Base-by-base conservation (phyloP, 1,284 basidiomycete species). In the Tetrapyrgos nigripes region DNA sequence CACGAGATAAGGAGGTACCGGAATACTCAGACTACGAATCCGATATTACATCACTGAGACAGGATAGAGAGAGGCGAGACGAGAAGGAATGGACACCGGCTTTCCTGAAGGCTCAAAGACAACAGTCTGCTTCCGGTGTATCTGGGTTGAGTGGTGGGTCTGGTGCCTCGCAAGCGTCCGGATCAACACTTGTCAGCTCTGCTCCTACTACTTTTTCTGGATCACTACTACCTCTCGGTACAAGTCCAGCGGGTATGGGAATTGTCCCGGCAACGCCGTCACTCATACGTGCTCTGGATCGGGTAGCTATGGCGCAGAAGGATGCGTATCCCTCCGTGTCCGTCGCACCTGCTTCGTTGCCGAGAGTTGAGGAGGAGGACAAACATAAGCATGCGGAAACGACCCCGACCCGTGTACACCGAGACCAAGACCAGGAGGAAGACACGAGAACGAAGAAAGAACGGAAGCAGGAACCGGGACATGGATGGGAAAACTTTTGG, bases 241-340 rank as follows among this genome's bases (percentile, higher is more conserved):
- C 55, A n/a, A 33, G 63, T 26, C 58, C 63, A 14, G 67, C 72
- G 31, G 64, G n/a, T n/a, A n/a, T 70, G 14, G 72, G 73, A 2
- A 69, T 83, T 1, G 80, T 88, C 0, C 84, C 85, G 2, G 81
- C 83, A 24, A 88, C 87, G 2, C 85, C 86, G 0, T 87, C 86
- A 1, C 74, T 88, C 21, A 81, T 88, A 57, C 78, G 79, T 46
- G 86, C 85, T 1, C 70, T 88, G 23, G 83, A 86, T 63, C 77
- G 86, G 35, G 77, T 88, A 52, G 75, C 79, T 5, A 70, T 75
- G 14, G 86, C 86, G 1, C 85, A 87, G 62, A 75, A 74, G 55
- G 78, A 80, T 28, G 83, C 80, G 13, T 85, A 77, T 61, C 68
- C 69, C 54, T 37, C 40, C 61, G 48, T 64, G 55, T 13, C 23